A percentile compares a stretch with the other conserved stretches of the same genome.
Conservation (phyloP, 1,284 basidiomycete species). For the Boletus calvinii region DNA sequence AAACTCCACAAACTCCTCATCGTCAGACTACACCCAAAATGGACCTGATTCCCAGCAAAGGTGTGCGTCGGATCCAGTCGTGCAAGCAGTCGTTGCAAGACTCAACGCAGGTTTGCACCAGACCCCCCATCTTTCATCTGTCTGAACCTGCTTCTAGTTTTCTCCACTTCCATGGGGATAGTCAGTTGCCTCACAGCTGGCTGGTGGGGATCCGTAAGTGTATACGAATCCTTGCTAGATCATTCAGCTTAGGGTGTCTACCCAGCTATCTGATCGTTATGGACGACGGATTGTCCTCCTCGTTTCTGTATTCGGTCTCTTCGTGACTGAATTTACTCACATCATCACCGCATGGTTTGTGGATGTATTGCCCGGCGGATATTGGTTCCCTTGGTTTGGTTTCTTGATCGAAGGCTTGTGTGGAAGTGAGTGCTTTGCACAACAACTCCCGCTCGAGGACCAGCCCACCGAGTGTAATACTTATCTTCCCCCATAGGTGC, state of each 20-base stretch:
- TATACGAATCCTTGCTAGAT: not conserved
- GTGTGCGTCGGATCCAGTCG: slow-evolving; percentile 71
- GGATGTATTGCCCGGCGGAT: slow-evolving; percentile 69
- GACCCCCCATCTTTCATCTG: slow-evolving; percentile 2
- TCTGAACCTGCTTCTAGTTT: slow-evolving; percentile 39
- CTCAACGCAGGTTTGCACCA: slow-evolving; percentile 52
- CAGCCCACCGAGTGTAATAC: not conserved
- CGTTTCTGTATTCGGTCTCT: slow-evolving; percentile 59
- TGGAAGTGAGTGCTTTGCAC: slow-evolving; percentile 56
- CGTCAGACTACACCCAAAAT: not conserved
- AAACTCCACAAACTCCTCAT: not conserved
- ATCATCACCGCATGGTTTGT: slow-evolving; percentile 64
- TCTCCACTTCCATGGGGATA: slow-evolving; percentile 70
- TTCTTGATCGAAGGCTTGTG: slow-evolving; percentile 73
- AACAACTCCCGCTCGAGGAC: not conserved
- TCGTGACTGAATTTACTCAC: slow-evolving; percentile 67
- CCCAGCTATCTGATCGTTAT: slow-evolving; percentile 72
- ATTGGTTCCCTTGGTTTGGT: slow-evolving; percentile 79
- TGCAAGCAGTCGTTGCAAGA: slow-evolving; percentile 71
- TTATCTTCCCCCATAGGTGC: slow-evolving; percentile 18
- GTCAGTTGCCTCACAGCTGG: slow-evolving; percentile 74
- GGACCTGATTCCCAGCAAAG: slow-evolving; percentile 23
- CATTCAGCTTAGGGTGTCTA: slow-evolving; percentile 1
- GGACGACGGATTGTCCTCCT: slow-evolving; percentile 73
- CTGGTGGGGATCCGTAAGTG: slow-evolving; percentile 73